Evolutionary conservation across 2,329 filamentous ascomycete species (phyloP), one percentile per base, ranked within the genome.

Genomic region (Fusarium metavorans): DNA sequence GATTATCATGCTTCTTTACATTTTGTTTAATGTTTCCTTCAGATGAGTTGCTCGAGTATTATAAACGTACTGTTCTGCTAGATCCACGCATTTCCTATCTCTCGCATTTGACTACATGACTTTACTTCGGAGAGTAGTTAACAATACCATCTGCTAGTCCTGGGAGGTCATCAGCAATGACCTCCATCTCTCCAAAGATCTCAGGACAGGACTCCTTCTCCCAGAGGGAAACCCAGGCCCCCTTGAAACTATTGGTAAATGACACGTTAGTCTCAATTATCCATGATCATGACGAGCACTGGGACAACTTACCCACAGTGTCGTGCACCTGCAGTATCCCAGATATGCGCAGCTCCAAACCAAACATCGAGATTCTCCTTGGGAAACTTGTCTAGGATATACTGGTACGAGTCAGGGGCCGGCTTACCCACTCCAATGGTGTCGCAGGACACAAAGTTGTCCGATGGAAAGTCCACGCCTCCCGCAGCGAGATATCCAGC

Each of bases 141-240:
- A 77, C 67, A 4, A 77, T 74, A 35, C 56, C 67, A 23, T 74
- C 72, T 5, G 72, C 75, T 75, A 77, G 77, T 6, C 70, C 64
- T 4, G 68, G 64, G 3, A 77, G 16, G 1, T 45, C 66, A 16
- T 77, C 71, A 0, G 72, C 32, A 56, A 77, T 71, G 11, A 77
- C 73, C 37, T 77, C 75, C 72, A 77, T 76, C 48, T 77, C 62
- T 1, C 75, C 73, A 63, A 77, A 77, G 9, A 77, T 66, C 3
- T 77, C 71, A 0, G 68, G 60, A 5, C 65, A 73, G 1, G 73
- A 41, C 18, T 77, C 75, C 10, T 75, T 77, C 14, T 77, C 73
- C 18, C 76, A 35, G 0, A 72, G 54, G 4, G 71, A 73, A 10
- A 73, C 72, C 32, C 76, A 77, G 0, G 75, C 75, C 2, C 67